Evolutionary conservation across 1,284 basidiomycete genomes (phyloP), one percentile per base, ranked within the genome.

Genomic region (Anthracocystis setariae): DNA sequence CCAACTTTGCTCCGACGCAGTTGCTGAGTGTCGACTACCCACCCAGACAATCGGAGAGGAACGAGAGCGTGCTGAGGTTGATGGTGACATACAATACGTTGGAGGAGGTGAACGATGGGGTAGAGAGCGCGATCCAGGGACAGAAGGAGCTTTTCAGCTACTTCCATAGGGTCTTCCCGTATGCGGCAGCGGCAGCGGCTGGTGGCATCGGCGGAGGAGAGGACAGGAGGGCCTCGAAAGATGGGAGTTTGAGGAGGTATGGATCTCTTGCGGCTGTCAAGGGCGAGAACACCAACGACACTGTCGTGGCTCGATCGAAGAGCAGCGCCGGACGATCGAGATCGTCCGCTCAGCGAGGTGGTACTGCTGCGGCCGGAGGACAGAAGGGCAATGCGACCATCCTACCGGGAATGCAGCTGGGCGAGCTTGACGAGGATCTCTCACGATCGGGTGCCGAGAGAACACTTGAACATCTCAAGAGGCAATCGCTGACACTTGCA

Each of bases 81-180:
- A 87, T 94, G 39, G 91, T 96, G 87, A 92, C 93, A 1, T 90
- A 92, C 80, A 89, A 92, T 53, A 88, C 90, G 3, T 85, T 98
- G 46, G 87, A 88, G 15, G 95, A 99, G 84, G 88, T 90, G 49
- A 87, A 91, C 20, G 90, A 93, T 42, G 96, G 96, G 0, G 87
- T 92, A 0, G 93, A 95, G 73, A 88, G 89, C 42, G 94, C 93
- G 0, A 90, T 92, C 57, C 86, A 86, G 23, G 90, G 89, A 64
- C 94, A 94, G 88, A 86, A 93, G 29, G 91, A 93, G 43, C 86
- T 94, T 2, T 96, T 97, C 83, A 85, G 88, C 5, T 97, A 92
- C 90, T 91, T 87, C 61, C 81, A 81, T 53, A 50, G 59, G 25
- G 72, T 65, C 3, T 62, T 82, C 51, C 64, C 70, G 10, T 73